Conservation (phyloP, 495 filamentous ascomycete genomes). For the Tuber aestivum region DNA sequence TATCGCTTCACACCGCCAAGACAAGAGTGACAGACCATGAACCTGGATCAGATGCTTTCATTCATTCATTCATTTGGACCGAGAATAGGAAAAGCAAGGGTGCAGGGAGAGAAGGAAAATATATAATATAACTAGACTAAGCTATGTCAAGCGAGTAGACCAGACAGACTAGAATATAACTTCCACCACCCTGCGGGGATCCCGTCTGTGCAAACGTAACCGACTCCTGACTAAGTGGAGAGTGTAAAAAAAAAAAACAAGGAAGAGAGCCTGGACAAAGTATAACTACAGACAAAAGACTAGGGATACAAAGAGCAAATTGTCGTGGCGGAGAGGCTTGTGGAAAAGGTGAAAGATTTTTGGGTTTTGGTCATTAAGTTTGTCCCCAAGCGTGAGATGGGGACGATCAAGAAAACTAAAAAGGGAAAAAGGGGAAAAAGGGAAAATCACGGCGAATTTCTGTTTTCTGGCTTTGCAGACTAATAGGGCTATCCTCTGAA, state of each 20-base stretch:
- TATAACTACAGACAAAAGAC: slow-evolving; percentile 1
- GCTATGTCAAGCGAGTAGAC: neutral
- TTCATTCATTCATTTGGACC: neutral
- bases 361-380: slow-evolving; percentile 1
- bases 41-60: neutral
- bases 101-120: neutral
- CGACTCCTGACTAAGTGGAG: neutral
- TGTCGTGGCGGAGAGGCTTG: neutral
- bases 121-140: slow-evolving; percentile 1
- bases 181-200: neutral
- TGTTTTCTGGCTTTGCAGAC: neutral
- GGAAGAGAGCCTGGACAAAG: neutral
- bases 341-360: neutral
- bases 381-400: neutral
- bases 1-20: neutral
- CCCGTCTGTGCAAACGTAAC: neutral
- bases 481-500: slow-evolving; percentile 4
- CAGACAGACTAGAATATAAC: neutral
- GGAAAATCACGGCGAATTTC: neutral
- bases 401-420: neutral
- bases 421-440: neutral
- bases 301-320: neutral
- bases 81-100: neutral
- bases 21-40: neutral
- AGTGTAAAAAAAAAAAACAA: neutral